Evolutionary conservation across 73 alveolate genomes (phyloP).

Genomic region (Stentor roeselii): DNA sequence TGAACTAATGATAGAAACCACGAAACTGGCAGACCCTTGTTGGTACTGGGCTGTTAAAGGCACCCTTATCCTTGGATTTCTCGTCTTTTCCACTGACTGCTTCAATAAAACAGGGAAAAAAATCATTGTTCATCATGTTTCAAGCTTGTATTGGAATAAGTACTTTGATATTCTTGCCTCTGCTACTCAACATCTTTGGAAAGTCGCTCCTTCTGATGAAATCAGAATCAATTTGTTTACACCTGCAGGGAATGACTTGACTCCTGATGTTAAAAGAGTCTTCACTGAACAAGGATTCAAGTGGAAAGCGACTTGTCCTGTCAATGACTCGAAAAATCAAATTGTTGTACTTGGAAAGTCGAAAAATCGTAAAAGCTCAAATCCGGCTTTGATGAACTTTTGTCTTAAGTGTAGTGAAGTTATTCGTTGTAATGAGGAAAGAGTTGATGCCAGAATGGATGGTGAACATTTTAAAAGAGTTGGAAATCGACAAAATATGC

Average conservation of each 20-base stretch:
- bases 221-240: slow-evolving; percentile 14
- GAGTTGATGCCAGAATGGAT: background rate
- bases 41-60: slow-evolving; percentile 22
- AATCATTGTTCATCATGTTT: background rate
- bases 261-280: background rate
- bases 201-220: background rate
- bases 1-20: background rate
- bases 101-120: slow-evolving; percentile 20
- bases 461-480: background rate
- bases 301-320: background rate
- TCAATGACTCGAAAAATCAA: background rate
- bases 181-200: background rate
- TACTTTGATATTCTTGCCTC: background rate
- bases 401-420: background rate
- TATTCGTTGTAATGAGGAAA: background rate
- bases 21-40: background rate
- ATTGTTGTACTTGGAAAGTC: background rate
- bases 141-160: background rate
- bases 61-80: background rate
- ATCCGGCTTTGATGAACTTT: background rate
- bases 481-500: background rate
- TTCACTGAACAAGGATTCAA: background rate
- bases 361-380: background rate
- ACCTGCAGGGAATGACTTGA: background rate
- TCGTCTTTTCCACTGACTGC: background rate